Percentiles rank a stretch among this genome's conserved stretches.
Evolutionary conservation across 768 basidiomycete genomes (phyloP).

Genomic region (Mycena pura): DNA sequence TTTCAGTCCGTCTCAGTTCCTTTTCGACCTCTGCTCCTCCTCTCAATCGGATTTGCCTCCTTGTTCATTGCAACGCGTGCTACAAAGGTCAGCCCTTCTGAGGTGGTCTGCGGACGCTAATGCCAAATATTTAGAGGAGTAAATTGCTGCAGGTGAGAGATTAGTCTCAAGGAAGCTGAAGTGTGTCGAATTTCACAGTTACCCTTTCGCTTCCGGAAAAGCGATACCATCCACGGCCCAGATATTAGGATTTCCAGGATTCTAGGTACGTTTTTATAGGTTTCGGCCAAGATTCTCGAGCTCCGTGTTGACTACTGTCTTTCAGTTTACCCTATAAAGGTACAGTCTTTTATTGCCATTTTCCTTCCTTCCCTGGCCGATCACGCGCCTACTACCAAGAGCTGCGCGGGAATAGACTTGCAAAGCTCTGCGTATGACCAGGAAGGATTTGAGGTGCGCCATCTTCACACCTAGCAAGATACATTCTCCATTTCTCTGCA

Average conservation of each 20-base stretch:
- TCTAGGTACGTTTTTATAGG: conserved; percentile 3
- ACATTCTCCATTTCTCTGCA: background rate
- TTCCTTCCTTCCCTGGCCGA: background rate
- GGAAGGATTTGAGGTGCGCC: conserved; percentile 24
- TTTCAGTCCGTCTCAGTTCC: background rate
- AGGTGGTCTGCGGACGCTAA: background rate
- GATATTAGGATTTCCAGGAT: conserved; percentile 19
- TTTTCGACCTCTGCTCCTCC: background rate
- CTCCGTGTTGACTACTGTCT: background rate
- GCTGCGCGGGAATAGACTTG: conserved; percentile 24
- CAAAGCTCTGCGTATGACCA: conserved; percentile 17
- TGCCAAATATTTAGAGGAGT: background rate
- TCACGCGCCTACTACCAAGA: conserved; percentile 3
- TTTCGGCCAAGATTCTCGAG: too few species aligned
- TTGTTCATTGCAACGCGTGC: conserved; percentile 8
- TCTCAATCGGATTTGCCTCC: conserved; percentile 3
- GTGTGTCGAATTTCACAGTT: background rate
- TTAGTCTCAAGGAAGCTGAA: too few species aligned
- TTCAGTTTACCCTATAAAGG: conserved; percentile 27
- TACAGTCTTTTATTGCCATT: background rate
- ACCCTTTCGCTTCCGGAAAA: background rate
- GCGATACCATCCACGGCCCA: conserved; percentile 14
- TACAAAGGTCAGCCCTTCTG: background rate
- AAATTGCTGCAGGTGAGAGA: background rate
- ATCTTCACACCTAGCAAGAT: background rate